phyloP scores from a whole-genome alignment of 768 basidiomycete genomes.

The Wakefieldia striispora region DNA sequence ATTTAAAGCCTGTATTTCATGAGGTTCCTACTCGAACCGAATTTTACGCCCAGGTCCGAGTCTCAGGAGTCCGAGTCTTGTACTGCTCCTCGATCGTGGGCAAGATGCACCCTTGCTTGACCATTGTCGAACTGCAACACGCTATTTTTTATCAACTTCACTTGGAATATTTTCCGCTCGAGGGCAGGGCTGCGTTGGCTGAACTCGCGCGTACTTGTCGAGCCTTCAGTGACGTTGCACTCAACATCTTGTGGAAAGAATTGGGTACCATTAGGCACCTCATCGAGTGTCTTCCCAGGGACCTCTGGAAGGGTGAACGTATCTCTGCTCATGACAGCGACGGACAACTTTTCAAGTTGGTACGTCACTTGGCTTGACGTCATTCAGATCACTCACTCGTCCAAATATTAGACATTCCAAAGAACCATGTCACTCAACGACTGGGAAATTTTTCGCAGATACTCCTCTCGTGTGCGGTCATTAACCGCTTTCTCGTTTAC shows the following conservation, averaged over 20 bases:
- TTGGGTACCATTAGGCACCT: constrained; percentile 21
- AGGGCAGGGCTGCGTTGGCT: constrained; percentile 12
- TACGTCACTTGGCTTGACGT: not conserved
- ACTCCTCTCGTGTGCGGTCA: constrained; percentile 23
- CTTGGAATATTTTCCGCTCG: not conserved
- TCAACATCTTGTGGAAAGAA: constrained; percentile 24
- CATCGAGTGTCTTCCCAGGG: constrained; percentile 25
- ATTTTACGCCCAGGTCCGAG: too few relatives aligned
- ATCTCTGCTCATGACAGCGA: not conserved
- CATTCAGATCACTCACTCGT: not conserved
- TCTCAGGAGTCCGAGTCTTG: too few relatives aligned
- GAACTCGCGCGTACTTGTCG: constrained; percentile 27
- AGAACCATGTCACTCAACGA: constrained; percentile 27
- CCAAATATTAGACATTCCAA: constrained; percentile 24
- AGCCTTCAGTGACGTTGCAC: constrained; percentile 19
- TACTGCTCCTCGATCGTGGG: too few relatives aligned
- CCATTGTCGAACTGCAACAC: constrained; percentile 26
- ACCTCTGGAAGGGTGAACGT: constrained; percentile 27
- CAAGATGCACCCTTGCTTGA: constrained; percentile 25
- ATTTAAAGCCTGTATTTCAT: too few relatives aligned
- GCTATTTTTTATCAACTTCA: constrained; percentile 20
- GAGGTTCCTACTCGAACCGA: too few relatives aligned
- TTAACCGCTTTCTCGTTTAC: constrained; percentile 8
- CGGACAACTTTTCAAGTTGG: too few relatives aligned
- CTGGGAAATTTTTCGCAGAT: constrained; percentile 29